Evolutionary conservation across 2,329 filamentous ascomycete genomes (phyloP).

Genomic region (Ploettnerulaceae sp.): DNA sequence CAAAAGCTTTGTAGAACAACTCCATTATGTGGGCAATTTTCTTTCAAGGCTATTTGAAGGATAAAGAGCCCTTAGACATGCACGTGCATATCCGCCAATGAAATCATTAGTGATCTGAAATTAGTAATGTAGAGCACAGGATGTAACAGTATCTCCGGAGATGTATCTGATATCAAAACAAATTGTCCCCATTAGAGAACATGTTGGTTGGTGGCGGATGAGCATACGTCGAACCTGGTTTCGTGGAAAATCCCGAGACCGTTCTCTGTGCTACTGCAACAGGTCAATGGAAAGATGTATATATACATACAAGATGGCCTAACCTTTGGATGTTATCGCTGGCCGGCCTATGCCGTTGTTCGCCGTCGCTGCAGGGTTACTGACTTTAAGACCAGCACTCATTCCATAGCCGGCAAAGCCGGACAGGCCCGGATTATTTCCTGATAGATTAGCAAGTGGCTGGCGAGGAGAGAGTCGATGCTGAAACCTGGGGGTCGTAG

Average conservation of each 20-base stretch:
- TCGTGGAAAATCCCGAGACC: slow-evolving; percentile 13
- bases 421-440: slow-evolving; percentile 16
- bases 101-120: slow-evolving; percentile 6
- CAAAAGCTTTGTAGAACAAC: not conserved
- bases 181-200: slow-evolving; percentile 18
- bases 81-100: not conserved
- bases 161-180: slow-evolving; percentile 15
- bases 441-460: slow-evolving; percentile 22
- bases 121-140: slow-evolving; percentile 17
- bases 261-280: slow-evolving; percentile 27
- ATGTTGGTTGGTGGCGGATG: slow-evolving; percentile 15
- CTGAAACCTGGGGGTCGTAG: slow-evolving; percentile 21
- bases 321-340: slow-evolving; percentile 27
- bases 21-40: not conserved
- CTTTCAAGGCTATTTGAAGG: not conserved
- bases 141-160: slow-evolving; percentile 13
- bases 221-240: slow-evolving; percentile 16
- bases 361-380: slow-evolving; percentile 23
- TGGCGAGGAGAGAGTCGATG: slow-evolving; percentile 21
- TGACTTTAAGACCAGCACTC: slow-evolving; percentile 35
- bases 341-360: slow-evolving; percentile 18
- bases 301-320: not conserved
- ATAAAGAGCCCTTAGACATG: not conserved
- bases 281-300: not conserved
- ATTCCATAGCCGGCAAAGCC: slow-evolving; percentile 33